Evolutionary conservation across 306 rosid species (phyloP), one percentile per base, ranked within the genome.

Genomic region (Trifolium repens): DNA sequence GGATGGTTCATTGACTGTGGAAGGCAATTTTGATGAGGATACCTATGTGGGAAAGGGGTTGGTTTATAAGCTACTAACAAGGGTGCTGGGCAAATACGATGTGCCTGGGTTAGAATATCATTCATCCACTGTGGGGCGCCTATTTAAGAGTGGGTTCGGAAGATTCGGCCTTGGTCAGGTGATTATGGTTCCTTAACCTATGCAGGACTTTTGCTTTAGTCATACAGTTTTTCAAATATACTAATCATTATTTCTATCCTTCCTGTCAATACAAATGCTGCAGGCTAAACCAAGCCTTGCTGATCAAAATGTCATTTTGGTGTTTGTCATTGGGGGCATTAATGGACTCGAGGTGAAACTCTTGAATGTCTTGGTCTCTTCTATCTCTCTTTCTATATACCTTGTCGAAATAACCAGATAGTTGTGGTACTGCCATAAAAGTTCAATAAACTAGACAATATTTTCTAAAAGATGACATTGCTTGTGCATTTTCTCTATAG

Each of bases 131-230:
- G 96, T 94, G 55, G 98, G 98, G 46, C 91, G 93, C 58, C 85
- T 94, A 60, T 90, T 91, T 59, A 94, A 91, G 79, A 86, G 93
- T 53, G 98, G 98, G 39, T 90, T 94, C 61, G 93, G 98, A 72
- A 91, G 98, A 86, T 90, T 94, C 81, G 98, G 98, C 85, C 92
- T 91, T 76, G 93, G 97, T 75, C 98, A 94, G 91, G 98, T 94
- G 80, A 77, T 72, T 87, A 62, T 77, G 62, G 50, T 78, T 72
- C 35, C 77, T 22, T 76, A 64, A 53, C 27, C n/a, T 22, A 1
- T 57, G 53, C 66, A 58, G 40, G 73, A 49, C 64, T 46, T 16
- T 72, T 85, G 58, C 26, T 78, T 78, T 78, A 66, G 54, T 71
- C 26, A 5, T 76, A 37, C 65, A 46, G n/a, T 78, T 68, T 19